Evolutionary conservation across 2,329 filamentous ascomycete species (phyloP).

Genomic region (Claviceps fusiformis): DNA sequence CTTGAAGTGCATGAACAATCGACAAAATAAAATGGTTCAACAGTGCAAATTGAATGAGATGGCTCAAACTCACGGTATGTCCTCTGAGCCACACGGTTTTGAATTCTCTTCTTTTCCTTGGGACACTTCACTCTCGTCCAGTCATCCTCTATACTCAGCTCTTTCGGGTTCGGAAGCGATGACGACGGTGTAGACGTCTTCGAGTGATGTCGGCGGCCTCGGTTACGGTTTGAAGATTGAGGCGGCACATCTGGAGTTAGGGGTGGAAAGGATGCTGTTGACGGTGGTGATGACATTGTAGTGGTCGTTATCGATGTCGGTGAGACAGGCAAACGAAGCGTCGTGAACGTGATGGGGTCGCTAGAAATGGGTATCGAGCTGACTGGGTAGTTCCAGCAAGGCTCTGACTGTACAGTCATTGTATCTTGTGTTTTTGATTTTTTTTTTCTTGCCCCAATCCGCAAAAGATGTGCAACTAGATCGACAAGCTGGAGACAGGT

Average conservation of each 20-base stretch:
- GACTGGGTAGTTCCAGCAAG: constrained; percentile 2
- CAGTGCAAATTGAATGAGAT: background rate
- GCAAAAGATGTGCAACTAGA: background rate
- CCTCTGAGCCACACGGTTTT: constrained; percentile 8
- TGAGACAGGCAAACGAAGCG: constrained; percentile 1
- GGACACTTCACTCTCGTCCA: constrained; percentile 8
- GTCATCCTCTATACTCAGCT: constrained; percentile 7
- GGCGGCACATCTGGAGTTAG: too few species aligned
- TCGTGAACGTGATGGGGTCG: background rate
- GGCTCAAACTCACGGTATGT: constrained; percentile 15
- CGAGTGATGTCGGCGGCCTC: background rate
- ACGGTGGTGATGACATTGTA: background rate
- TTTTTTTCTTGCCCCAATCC: background rate
- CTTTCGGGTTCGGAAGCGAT: constrained; percentile 3
- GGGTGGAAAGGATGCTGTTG: background rate
- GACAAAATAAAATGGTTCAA: background rate
- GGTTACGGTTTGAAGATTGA: background rate
- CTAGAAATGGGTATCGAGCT: background rate
- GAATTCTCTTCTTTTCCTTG: constrained; percentile 8
- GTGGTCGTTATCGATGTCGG: background rate
- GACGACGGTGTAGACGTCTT: background rate
- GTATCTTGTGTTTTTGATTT: background rate
- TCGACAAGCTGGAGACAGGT: background rate
- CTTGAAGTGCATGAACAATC: background rate
- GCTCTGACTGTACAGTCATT: background rate